phyloP scores from a whole-genome alignment of 1,284 basidiomycete genomes.

The Apiotrichum laibachii region DNA sequence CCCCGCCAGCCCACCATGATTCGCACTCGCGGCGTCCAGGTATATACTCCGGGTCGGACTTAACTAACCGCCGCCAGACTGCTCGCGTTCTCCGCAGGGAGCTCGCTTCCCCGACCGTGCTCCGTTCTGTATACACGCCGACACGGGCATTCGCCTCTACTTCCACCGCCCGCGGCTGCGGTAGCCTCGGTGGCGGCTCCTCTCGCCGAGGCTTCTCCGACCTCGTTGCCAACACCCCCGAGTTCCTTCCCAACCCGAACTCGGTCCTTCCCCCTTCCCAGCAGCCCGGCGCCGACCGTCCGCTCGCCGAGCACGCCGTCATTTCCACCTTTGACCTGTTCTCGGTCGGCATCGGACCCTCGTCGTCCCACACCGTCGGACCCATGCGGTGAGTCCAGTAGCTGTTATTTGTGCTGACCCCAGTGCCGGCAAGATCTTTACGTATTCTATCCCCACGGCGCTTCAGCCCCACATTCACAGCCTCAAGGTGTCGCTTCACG shows the following conservation, averaged over 20 bases:
- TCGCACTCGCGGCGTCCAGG: too few species aligned
- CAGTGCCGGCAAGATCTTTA: conserved; percentile 38
- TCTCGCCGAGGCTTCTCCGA: conserved; percentile 2
- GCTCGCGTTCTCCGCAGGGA: background rate
- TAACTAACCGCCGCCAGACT: background rate
- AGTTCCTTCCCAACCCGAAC: background rate
- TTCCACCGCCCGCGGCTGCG: too few species aligned
- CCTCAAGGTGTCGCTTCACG: conserved; percentile 77
- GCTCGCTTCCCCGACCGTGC: too few species aligned
- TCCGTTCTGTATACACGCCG: too few species aligned
- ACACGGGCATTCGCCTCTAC: too few species aligned
- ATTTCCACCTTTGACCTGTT: conserved; percentile 92
- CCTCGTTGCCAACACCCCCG: conserved; percentile 4
- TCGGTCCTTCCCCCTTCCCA: conserved; percentile 19
- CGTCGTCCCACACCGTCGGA: conserved; percentile 66
- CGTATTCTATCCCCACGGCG: conserved; percentile 29
- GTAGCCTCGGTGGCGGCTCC: too few species aligned
- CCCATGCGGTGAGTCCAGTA: conserved; percentile 62
- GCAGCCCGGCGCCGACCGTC: conserved; percentile 13
- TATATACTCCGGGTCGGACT: too few species aligned
- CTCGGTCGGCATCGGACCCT: conserved; percentile 69
- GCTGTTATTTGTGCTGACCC: background rate
- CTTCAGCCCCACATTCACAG: conserved; percentile 60
- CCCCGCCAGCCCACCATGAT: too few species aligned
- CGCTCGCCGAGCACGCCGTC: conserved; percentile 73